These are phyloP conservation scores for Salix arbutifolia DNA, from an alignment of 345 rosid species.

Conservation along the genomic window DNA sequence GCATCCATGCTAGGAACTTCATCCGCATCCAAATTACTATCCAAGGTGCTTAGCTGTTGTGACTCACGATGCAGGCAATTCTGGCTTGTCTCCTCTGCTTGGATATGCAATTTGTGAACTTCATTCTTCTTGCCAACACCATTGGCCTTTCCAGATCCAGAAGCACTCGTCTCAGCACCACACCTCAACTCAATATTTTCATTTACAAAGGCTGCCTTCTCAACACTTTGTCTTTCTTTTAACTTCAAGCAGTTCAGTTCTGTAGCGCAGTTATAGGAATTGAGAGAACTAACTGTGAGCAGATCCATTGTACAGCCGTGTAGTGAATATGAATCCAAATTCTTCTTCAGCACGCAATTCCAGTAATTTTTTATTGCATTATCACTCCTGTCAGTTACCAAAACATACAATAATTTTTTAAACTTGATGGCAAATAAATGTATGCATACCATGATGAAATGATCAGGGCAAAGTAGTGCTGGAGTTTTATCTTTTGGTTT, in stretches of 20 bases:
- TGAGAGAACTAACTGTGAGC: neutral
- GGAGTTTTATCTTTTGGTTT: no score
- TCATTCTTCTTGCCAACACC: neutral
- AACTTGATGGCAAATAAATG: neutral
- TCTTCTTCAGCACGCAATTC: conserved; percentile 24
- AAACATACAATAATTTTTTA: neutral
- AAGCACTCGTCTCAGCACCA: no score
- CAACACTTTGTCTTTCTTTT: conserved; percentile 1
- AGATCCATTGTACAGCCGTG: neutral
- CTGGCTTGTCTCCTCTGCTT: conserved; percentile 1
- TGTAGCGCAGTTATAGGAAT: conserved; percentile 10
- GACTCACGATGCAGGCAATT: conserved; percentile 3
- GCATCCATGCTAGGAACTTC: neutral
- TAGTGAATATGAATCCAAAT: neutral
- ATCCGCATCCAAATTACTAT: neutral
- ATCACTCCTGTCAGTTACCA: conserved; percentile 19
- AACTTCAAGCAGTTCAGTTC: neutral
- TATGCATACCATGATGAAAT: neutral
- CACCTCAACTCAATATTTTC: neutral
- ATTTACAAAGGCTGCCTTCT: neutral
- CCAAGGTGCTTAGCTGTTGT: neutral
- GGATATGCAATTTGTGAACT: neutral
- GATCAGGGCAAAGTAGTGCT: no score
- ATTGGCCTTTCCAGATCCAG: neutral
- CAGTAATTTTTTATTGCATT: conserved; percentile 32